A percentile compares a stretch with the other conserved stretches of the same genome.
phyloP scores from a whole-genome alignment of 179 eudicot genomes.

The Monotropa hypopitys region DNA sequence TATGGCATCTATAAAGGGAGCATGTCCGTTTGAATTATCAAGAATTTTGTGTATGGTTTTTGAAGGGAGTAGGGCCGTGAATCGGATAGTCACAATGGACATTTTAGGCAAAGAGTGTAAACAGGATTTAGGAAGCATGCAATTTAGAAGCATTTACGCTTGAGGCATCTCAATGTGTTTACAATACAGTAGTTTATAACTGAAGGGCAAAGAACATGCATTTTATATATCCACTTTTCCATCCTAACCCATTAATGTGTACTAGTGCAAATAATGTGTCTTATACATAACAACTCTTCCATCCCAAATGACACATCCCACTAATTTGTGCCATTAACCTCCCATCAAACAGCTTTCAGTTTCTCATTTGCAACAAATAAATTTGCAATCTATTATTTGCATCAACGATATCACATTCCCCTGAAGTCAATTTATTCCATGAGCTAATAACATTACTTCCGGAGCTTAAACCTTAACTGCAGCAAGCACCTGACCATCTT shows the following conservation, averaged over 20 bases:
- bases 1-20: no score
- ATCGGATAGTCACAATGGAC: constrained; percentile 9
- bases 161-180: not conserved
- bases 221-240: not conserved
- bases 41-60: no score
- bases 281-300: not conserved
- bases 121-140: constrained; percentile 7
- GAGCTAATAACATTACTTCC: not conserved
- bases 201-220: no score
- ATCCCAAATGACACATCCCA: not conserved
- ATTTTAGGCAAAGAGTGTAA: constrained; percentile 3
- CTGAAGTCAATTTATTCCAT: not conserved
- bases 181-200: not conserved
- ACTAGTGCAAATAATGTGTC: not conserved
- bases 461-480: not conserved
- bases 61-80: no score
- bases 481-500: not conserved
- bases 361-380: not conserved
- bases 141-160: not conserved
- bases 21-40: no score
- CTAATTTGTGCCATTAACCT: not conserved
- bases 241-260: not conserved
- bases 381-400: not conserved
- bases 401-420: not conserved
- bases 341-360: not conserved